Evolutionary conservation across 2,329 filamentous ascomycete genomes (phyloP), one percentile per base, ranked within the genome.

Genomic region (Diaporthe caulivora): DNA sequence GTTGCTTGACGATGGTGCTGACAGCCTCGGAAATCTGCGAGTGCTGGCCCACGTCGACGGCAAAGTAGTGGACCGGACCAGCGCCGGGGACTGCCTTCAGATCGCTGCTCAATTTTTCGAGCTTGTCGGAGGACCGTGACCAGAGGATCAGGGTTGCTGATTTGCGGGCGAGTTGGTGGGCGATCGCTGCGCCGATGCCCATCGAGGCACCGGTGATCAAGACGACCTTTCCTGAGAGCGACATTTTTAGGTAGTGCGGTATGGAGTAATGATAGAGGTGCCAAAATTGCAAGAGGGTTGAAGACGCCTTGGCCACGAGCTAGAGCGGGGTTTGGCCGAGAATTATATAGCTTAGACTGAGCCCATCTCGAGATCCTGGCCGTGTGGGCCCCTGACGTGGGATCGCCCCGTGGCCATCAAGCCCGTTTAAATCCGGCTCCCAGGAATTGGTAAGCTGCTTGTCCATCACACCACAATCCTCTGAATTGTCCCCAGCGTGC

Each of bases 141-240:
- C 44, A 49, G 29, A 65, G 62, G 15, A 51, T 18, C 8, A 65
- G 29, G 0, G 62, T 65, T 26, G 44, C 62, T 65, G 62, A 65
- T 51, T 65, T 65, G 13, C 42, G 24, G 31, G 62, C 62, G 8
- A 65, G 44, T 51, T 65, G 44, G 21, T 65, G 44, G 44, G 44
- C 44, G 21, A 65, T 65, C 1, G 62, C 62, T 8, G 62, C 44
- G n/a, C 62, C 62, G 44, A 51, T 65, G 62, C 62, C 62, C 62
- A 65, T 65, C 15, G 62, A 65, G 44, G 62, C 62, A 11, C 62
- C 62, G 9, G 44, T 65, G 15, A 65, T 37, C 29, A 65, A 65
- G 11, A 65, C 44, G 1, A 51, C 44, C 15, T 65, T 51, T 24
- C 44, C 62, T 2, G 29, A 24, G 31, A 65, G 62, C 21, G 62